Evolutionary conservation across 2,329 filamentous ascomycete species (phyloP), one percentile per base, ranked within the genome.

Genomic region (Sarocladiaceae sp.): DNA sequence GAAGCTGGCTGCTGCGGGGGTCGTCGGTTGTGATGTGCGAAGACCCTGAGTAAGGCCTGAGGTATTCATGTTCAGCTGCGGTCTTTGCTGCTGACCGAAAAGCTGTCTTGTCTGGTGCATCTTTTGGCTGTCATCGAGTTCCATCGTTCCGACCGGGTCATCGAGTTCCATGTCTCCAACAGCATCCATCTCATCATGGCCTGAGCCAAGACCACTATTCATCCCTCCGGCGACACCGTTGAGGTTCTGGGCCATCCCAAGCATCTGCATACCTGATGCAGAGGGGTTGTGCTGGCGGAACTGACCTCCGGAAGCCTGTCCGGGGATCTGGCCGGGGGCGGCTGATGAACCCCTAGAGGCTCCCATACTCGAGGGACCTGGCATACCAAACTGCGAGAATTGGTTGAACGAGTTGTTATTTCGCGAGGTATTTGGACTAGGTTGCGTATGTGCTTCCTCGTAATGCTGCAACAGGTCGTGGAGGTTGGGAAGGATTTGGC

Each of bases 151-250:
- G 40, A 86, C 73, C 6, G 82, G 77, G 55, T 95, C 89, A 58
- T 97, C 91, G 83, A 97, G 86, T 58, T 97, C 91, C 91, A 97
- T 96, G 58, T 95, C 88, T 43, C 88, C 89, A 23, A 94, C 79
- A 15, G 87, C 81, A 57, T 95, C 90, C 71, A 95, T 81, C 48
- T 95, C 85, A 48, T 83, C 66, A 33, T 58, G 57, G 39, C 26
- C 20, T 13, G 53, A 55, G 31, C 51, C 70, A 46, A 76, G 65
- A 45, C 68, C 65, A 6, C 64, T 63, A 46, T 70, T 58, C 52
- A 71, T 66, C 42, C 69, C 65, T 13, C 21, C 37, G 4, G 29
- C 37, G 33, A 65, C 44, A 39, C 55, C 56, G 33, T 59, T 57
- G 10, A 53, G 35, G 23, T 46, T 51, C 41, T 59, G 58, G 26